These are phyloP conservation scores for Kodamaea restingae DNA, from an alignment of 805 yeast species.

Conservation along the genomic window DNA sequence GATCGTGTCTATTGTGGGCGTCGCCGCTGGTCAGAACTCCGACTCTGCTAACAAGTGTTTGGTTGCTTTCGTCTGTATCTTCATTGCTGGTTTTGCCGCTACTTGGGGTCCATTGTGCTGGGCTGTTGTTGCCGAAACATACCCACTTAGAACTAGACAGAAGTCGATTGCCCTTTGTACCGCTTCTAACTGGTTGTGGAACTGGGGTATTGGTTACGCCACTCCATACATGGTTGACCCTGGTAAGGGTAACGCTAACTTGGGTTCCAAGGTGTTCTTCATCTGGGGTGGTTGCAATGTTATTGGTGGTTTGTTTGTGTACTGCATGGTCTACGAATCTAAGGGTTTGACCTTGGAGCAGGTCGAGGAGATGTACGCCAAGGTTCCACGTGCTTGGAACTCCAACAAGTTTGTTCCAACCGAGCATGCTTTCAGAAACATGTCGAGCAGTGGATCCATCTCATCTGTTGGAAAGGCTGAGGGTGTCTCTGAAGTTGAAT, in stretches of 20 bases:
- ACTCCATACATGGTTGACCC: conserved; percentile 40
- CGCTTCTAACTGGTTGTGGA: conserved; percentile 42
- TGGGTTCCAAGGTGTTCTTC: conserved; percentile 40
- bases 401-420: conserved; percentile 30
- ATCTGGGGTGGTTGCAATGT: conserved; percentile 42
- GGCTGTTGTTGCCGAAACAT: conserved; percentile 37
- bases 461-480: conserved; percentile 21
- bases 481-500: conserved; percentile 26
- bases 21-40: conserved; percentile 33
- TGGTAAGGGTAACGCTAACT: conserved; percentile 37
- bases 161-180: conserved; percentile 38
- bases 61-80: conserved; percentile 37
- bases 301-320: conserved; percentile 31
- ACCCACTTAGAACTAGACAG: conserved; percentile 36
- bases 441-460: conserved; percentile 12
- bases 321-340: conserved; percentile 35
- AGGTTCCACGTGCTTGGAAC: conserved; percentile 31
- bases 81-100: conserved; percentile 39
- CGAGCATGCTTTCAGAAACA: conserved; percentile 32
- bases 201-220: conserved; percentile 40
- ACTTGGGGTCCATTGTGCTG: conserved; percentile 42
- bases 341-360: conserved; percentile 41
- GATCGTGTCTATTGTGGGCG: conserved; percentile 42
- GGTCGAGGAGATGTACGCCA: conserved; percentile 37
- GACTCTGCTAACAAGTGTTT: conserved; percentile 30